Conservation (phyloP, 1,284 basidiomycete genomes). For the Stereum hirsutum region DNA sequence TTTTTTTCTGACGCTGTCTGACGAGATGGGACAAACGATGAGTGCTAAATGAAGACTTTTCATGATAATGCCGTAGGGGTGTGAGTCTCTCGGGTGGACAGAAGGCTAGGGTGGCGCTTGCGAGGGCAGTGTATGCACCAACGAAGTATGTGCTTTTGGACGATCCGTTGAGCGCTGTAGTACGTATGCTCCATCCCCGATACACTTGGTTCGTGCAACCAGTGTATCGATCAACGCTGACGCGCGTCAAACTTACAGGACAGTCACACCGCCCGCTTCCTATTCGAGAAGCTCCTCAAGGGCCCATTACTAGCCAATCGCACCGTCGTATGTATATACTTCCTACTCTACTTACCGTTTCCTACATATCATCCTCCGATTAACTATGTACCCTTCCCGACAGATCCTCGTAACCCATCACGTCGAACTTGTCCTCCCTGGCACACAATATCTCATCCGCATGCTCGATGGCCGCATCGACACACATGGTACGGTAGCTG, state of each 20-base stretch:
- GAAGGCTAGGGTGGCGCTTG: conserved; percentile 52
- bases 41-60: conserved; percentile 10
- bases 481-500: conserved; percentile 53
- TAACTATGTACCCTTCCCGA: conserved; percentile 5
- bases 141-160: conserved; percentile 63
- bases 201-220: neutral
- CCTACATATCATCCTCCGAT: too few relatives aligned
- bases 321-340: conserved; percentile 55
- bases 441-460: conserved; percentile 57
- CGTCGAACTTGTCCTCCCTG: conserved; percentile 64
- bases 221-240: neutral
- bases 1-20: too few relatives aligned
- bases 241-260: conserved; percentile 31
- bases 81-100: conserved; percentile 27
- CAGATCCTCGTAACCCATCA: conserved; percentile 69
- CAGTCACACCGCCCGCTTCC: conserved; percentile 62
- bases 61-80: conserved; percentile 11
- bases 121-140: conserved; percentile 56
- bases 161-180: conserved; percentile 65
- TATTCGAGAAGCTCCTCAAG: conserved; percentile 54
- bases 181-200: conserved; percentile 21
- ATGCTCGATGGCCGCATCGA: conserved; percentile 71
- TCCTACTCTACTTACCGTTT: too few relatives aligned
- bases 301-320: conserved; percentile 58
- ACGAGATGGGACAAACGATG: too few relatives aligned